Percentiles rank a stretch among this genome's conserved stretches.
phyloP scores from a whole-genome alignment of 202 grass and related monocot species.

The Setaria viridis region DNA sequence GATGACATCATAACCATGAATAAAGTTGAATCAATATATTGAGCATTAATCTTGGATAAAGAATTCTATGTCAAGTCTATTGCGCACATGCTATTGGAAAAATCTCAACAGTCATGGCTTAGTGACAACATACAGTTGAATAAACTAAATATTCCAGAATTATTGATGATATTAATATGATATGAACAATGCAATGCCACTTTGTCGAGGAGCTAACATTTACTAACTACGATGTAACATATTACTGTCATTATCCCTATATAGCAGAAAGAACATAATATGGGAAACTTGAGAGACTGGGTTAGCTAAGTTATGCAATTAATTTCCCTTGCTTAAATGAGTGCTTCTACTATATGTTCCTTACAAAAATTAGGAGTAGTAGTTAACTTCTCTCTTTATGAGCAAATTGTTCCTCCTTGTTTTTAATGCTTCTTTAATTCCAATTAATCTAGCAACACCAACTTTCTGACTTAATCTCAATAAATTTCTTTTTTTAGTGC shows the following conservation, averaged over 20 bases:
- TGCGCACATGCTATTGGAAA: background rate
- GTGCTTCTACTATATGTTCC: background rate
- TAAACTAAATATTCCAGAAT: too few species aligned
- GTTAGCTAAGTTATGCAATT: conserved; percentile 9
- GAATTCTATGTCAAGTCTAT: conserved; percentile 13
- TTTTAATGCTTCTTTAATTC: background rate
- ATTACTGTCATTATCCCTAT: background rate
- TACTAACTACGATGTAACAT: background rate
- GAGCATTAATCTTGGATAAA: background rate
- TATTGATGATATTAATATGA: background rate
- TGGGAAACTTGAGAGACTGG: background rate
- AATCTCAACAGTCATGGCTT: background rate
- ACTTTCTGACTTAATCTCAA: background rate
- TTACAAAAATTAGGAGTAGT: background rate
- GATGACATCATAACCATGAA: background rate
- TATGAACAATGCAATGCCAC: background rate
- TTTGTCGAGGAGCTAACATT: background rate
- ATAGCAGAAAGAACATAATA: background rate
- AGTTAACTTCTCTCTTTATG: background rate
- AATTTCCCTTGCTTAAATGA: conserved; percentile 15
- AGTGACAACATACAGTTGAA: background rate
- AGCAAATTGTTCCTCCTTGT: background rate
- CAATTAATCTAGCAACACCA: background rate
- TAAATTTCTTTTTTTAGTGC: conserved; percentile 19
- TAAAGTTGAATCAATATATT: conserved; percentile 12